A percentile compares a stretch with the other conserved stretches of the same genome.
Evolutionary conservation across 2,329 filamentous ascomycete species (phyloP).

Genomic region (Botrytis aclada): DNA sequence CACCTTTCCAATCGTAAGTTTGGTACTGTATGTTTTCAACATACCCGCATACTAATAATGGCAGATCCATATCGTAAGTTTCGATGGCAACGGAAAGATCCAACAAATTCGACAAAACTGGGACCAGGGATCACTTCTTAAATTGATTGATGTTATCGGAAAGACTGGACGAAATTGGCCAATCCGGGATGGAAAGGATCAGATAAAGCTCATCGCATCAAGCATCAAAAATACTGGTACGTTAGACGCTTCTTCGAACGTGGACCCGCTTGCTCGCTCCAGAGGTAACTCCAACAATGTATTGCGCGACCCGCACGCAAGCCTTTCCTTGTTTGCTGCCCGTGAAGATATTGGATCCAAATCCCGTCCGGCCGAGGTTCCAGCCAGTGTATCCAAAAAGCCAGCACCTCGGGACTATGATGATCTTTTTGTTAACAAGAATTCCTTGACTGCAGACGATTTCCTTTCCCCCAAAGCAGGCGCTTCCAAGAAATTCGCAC

Average conservation of each 20-base stretch:
- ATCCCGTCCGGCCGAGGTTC: conserved; percentile 49
- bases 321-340: conserved; percentile 70
- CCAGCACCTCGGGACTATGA: conserved; percentile 62
- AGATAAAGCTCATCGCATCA: conserved; percentile 70
- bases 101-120: conserved; percentile 84
- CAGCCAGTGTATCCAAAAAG: conserved; percentile 67
- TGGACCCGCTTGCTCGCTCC: conserved; percentile 44
- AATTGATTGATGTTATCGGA: conserved; percentile 91
- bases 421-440: conserved; percentile 64
- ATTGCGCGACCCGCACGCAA: conserved; percentile 64
- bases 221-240: conserved; percentile 52
- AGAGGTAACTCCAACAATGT: conserved; percentile 54
- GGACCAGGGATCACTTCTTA: conserved; percentile 92
- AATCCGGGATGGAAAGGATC: conserved; percentile 81
- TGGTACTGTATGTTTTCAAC: background rate
- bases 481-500: conserved; percentile 58
- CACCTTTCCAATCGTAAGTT: conserved; percentile 74
- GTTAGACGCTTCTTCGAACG: conserved; percentile 33
- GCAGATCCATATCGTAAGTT: conserved; percentile 84
- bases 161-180: conserved; percentile 91
- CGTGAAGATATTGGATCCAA: conserved; percentile 59
- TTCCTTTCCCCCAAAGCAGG: conserved; percentile 44
- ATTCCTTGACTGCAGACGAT: conserved; percentile 29
- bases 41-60: conserved; percentile 23
- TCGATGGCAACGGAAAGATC: conserved; percentile 75